Evolutionary conservation across 2,329 filamentous ascomycete species (phyloP).

Genomic region (Phyllosticta capitalensis): DNA sequence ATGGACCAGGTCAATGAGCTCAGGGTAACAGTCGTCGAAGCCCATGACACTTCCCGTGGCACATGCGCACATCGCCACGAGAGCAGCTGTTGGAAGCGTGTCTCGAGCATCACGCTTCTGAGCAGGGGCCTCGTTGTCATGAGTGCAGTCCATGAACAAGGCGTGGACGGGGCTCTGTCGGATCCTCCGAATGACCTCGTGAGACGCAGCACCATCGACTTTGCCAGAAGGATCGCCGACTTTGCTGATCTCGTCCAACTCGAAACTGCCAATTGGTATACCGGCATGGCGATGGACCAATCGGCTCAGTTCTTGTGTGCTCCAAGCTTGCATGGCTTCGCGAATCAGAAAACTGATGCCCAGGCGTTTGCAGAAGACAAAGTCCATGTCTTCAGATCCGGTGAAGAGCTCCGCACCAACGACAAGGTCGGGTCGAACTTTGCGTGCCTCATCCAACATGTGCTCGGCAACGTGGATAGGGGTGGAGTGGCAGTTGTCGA

Average conservation of each 20-base stretch:
- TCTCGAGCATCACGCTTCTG: conserved; percentile 93
- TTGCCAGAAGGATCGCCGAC: conserved; percentile 36
- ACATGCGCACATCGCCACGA: conserved; percentile 93
- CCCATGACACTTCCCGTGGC: conserved; percentile 95
- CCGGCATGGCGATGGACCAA: conserved; percentile 91
- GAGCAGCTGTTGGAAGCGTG: conserved; percentile 83
- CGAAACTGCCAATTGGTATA: conserved; percentile 91
- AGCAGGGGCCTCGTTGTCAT: conserved; percentile 93
- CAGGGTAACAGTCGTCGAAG: conserved; percentile 93
- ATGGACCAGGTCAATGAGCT: conserved; percentile 83
- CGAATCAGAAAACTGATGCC: conserved; percentile 87
- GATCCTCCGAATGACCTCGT: conserved; percentile 68
- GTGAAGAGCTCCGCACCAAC: conserved; percentile 94
- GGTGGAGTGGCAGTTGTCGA: conserved; percentile 97
- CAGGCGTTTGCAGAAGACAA: conserved; percentile 86
- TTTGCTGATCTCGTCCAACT: conserved; percentile 74
- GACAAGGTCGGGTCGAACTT: conserved; percentile 76
- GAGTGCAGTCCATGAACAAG: conserved; percentile 97
- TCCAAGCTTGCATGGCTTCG: conserved; percentile 98
- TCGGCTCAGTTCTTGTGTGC: conserved; percentile 81
- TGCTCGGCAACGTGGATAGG: conserved; percentile 91
- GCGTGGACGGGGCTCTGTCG: conserved; percentile 84
- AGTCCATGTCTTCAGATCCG: conserved; percentile 91
- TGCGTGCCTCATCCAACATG: conserved; percentile 85
- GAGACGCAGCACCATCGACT: conserved; percentile 26